A percentile compares a stretch with the other conserved stretches of the same genome.
Conservation (phyloP, 2,329 filamentous ascomycete genomes). For the Epichloe elymi region DNA sequence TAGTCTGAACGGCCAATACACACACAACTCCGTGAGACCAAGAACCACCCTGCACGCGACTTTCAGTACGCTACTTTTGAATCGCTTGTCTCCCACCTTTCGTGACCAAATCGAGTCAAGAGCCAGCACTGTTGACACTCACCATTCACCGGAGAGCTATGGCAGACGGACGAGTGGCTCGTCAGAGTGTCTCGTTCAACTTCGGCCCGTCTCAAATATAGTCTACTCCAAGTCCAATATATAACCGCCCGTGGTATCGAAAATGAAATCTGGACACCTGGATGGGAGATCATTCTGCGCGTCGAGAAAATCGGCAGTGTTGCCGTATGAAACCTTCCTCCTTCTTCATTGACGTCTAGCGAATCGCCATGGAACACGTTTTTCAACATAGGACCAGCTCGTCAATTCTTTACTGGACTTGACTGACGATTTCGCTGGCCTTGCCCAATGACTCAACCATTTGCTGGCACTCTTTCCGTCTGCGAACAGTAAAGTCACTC, state of each 20-base stretch:
- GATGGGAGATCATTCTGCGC: not conserved
- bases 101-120: not conserved
- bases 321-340: not conserved
- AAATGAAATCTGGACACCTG: conserved; percentile 12
- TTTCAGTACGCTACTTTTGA: not conserved
- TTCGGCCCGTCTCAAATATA: conserved; percentile 14
- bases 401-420: conserved; percentile 40
- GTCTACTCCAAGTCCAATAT: conserved; percentile 21
- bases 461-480: conserved; percentile 95
- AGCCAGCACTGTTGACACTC: not conserved
- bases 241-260: conserved; percentile 25
- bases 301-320: not conserved
- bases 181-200: not conserved
- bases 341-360: not conserved
- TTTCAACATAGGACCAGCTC: not conserved
- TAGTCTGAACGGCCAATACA: not conserved
- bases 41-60: not conserved
- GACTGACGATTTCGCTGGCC: conserved; percentile 91
- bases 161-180: not conserved
- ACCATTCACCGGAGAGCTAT: not conserved
- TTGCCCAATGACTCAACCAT: conserved; percentile 91
- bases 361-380: not conserved
- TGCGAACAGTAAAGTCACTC: conserved; percentile 88
- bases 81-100: not conserved
- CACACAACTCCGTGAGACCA: not conserved